Conservation (phyloP, 2,329 filamentous ascomycete species). For the Aspergillus versicolor region DNA sequence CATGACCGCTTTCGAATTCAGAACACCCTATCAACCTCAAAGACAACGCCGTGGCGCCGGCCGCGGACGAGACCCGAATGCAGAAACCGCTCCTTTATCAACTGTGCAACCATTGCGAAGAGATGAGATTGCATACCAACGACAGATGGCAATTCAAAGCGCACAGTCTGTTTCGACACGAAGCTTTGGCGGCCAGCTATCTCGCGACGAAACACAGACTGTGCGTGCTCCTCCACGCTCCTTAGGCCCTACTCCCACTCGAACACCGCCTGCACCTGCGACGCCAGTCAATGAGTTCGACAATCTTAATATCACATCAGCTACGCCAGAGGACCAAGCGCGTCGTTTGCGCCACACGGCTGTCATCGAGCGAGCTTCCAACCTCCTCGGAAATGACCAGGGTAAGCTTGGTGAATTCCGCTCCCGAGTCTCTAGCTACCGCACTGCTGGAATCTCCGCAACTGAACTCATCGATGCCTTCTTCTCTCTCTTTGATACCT, state of each 20-base stretch:
- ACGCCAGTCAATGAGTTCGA: slow-evolving; percentile 46
- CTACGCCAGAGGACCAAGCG: slow-evolving; percentile 76
- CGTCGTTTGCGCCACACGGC: slow-evolving; percentile 76
- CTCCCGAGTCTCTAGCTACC: slow-evolving; percentile 74
- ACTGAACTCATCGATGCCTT: slow-evolving; percentile 80
- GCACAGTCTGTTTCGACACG: slow-evolving; percentile 76
- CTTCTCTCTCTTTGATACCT: slow-evolving; percentile 81
- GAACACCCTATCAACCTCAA: slow-evolving; percentile 66
- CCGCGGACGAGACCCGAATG: slow-evolving; percentile 81
- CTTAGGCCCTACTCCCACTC: slow-evolving; percentile 27
- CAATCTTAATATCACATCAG: slow-evolving; percentile 50
- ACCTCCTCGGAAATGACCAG: slow-evolving; percentile 74
- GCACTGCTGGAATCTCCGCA: slow-evolving; percentile 66
- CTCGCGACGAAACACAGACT: slow-evolving; percentile 49
- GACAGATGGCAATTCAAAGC: slow-evolving; percentile 87
- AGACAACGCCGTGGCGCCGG: slow-evolving; percentile 61
- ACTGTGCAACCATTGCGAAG: slow-evolving; percentile 77
- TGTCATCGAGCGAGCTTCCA: slow-evolving; percentile 81
- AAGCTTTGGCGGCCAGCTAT: slow-evolving; percentile 82
- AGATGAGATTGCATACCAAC: slow-evolving; percentile 87
- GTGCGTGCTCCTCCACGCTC: slow-evolving; percentile 47
- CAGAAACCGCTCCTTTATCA: slow-evolving; percentile 72
- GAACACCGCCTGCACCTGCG: slow-evolving; percentile 24
- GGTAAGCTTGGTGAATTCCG: slow-evolving; percentile 77
- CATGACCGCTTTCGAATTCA: slow-evolving; percentile 79